Evolutionary conservation across 495 filamentous ascomycete species (phyloP).

Genomic region (Annulohypoxylon bovei): DNA sequence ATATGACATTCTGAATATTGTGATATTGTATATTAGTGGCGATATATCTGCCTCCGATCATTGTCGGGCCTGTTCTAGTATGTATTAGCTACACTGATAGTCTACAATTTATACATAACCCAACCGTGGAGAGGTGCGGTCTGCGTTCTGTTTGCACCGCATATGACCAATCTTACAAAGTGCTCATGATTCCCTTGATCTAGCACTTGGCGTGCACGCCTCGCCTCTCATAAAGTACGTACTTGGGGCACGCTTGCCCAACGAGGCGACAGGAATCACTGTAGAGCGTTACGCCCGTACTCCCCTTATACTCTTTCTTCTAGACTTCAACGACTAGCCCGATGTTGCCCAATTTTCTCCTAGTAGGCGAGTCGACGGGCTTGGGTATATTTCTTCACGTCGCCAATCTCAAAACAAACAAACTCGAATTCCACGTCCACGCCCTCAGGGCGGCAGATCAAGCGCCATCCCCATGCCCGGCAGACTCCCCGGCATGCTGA

Average conservation of each 20-base stretch:
- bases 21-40: not conserved
- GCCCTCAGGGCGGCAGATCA: constrained; percentile 29
- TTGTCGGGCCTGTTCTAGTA: not conserved
- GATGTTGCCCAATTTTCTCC: not conserved
- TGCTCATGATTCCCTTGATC: not conserved
- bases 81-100: constrained; percentile 1
- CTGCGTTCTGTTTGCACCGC: constrained; percentile 3
- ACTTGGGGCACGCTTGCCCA: too few relatives aligned
- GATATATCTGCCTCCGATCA: constrained; percentile 8
- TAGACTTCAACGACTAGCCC: not conserved
- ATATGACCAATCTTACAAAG: constrained; percentile 16
- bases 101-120: constrained; percentile 1
- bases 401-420: not conserved
- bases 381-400: not conserved
- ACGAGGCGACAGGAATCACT: not conserved
- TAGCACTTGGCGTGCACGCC: not conserved
- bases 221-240: not conserved
- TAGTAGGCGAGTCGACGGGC: not conserved
- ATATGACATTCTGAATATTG: not conserved
- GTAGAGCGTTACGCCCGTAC: not conserved
- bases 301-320: not conserved
- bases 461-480: constrained; percentile 44
- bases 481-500: constrained; percentile 38
- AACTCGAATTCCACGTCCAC: not conserved
- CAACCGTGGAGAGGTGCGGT: not conserved